Percentiles rank a stretch among this genome's conserved stretches.
Evolutionary conservation across 106 monocot species (phyloP).

Genomic region (Chionographis japonica): DNA sequence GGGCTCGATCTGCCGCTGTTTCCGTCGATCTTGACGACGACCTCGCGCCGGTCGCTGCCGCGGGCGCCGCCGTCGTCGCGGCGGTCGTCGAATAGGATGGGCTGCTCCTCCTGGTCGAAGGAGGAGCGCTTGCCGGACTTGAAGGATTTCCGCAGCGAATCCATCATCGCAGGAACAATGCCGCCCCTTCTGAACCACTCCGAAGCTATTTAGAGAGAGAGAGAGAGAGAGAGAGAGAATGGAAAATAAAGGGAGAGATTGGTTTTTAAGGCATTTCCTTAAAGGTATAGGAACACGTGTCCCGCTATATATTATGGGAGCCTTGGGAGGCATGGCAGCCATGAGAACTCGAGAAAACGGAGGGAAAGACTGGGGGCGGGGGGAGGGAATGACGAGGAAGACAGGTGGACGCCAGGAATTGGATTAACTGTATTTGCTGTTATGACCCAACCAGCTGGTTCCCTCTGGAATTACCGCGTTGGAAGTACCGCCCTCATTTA

Average conservation of each 20-base stretch:
- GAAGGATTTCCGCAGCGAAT: conserved; percentile 37
- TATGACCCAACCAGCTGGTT: no score
- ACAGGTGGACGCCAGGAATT: no score
- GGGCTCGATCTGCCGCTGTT: neutral
- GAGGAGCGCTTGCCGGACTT: conserved; percentile 24
- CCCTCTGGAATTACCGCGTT: no score
- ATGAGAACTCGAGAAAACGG: no score
- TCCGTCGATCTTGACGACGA: conserved; percentile 37
- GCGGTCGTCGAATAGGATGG: conserved; percentile 28
- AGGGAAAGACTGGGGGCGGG: no score
- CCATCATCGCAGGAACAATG: conserved; percentile 21
- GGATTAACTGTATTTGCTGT: no score
- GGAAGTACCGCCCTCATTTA: no score
- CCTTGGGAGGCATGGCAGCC: no score
- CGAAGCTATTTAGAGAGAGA: conserved; percentile 1
- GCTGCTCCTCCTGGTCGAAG: conserved; percentile 29
- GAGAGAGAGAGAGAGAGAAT: conserved; percentile 1
- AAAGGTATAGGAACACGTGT: no score
- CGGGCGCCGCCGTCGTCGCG: neutral
- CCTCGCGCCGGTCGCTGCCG: conserved; percentile 6
- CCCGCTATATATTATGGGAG: no score
- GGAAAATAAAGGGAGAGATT: neutral
- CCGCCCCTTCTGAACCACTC: neutral
- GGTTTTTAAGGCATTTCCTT: no score
- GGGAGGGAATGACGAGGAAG: no score